Conservation (phyloP, 78 protist genomes). For the Dictyostelium discoideum region DNA sequence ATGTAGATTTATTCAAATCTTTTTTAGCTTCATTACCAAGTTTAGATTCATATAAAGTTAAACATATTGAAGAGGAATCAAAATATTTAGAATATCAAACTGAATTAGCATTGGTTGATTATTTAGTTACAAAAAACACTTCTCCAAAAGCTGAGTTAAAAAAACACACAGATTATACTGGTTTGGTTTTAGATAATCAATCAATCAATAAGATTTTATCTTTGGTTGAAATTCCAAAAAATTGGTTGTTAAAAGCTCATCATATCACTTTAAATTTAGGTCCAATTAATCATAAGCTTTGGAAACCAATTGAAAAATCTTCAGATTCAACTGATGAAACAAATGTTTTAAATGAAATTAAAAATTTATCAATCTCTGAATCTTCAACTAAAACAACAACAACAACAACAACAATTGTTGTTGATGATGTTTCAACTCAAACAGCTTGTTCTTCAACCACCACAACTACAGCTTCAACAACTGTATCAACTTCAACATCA, state of each 20-base stretch:
- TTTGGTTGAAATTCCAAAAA: slow-evolving; percentile 19
- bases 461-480: not conserved
- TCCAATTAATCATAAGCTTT: slow-evolving; percentile 1
- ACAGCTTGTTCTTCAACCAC: not conserved
- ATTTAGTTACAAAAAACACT: slow-evolving; percentile 14
- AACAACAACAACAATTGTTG: not conserved
- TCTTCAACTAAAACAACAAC: not conserved
- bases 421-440: not conserved
- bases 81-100: not conserved
- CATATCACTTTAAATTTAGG: slow-evolving; percentile 54
- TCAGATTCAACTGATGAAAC: not conserved
- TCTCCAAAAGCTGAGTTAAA: not conserved
- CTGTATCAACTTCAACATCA: not conserved
- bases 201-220: not conserved
- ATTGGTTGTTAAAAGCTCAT: slow-evolving; percentile 51
- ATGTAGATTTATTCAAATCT: slow-evolving; percentile 3
- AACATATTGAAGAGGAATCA: slow-evolving; percentile 14
- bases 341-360: not conserved
- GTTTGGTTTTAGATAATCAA: slow-evolving; percentile 7
- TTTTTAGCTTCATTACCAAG: not conserved
- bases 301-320: not conserved
- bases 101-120: slow-evolving; percentile 17
- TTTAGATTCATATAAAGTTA: not conserved
- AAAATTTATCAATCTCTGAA: not conserved
- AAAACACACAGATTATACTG: slow-evolving; percentile 18